Conservation (phyloP, 768 basidiomycete species). For the Tylopilus intermedius region DNA sequence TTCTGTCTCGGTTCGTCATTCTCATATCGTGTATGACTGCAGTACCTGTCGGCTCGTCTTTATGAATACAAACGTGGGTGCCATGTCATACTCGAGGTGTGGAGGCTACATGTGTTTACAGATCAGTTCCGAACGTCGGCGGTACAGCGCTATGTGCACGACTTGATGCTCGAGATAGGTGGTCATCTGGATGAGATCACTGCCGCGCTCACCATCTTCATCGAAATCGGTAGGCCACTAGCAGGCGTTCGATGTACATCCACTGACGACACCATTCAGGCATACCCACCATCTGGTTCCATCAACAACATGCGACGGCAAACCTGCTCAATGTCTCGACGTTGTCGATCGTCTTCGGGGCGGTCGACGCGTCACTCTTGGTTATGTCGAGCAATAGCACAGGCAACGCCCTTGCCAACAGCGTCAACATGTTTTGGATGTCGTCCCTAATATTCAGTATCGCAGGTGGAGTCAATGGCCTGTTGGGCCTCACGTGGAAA, state of each 20-base stretch:
- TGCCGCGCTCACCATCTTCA: slow-evolving; percentile 42
- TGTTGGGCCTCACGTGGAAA: slow-evolving; percentile 51
- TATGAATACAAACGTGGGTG: slow-evolving; percentile 40
- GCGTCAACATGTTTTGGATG: slow-evolving; percentile 52
- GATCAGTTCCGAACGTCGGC: slow-evolving; percentile 48
- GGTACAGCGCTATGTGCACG: slow-evolving; percentile 49
- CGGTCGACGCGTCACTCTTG: slow-evolving; percentile 46
- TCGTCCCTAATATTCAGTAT: slow-evolving; percentile 50
- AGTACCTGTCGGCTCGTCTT: slow-evolving; percentile 51
- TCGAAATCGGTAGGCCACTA: slow-evolving; percentile 42
- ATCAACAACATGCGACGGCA: slow-evolving; percentile 44
- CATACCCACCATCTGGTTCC: slow-evolving; percentile 49
- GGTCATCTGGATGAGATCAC: slow-evolving; percentile 49
- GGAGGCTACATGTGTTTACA: slow-evolving; percentile 13
- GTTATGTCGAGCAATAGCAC: slow-evolving; percentile 36
- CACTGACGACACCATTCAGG: slow-evolving; percentile 25
- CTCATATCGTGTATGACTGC: not conserved
- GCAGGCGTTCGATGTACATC: not conserved
- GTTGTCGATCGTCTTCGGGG: slow-evolving; percentile 50
- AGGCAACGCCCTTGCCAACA: slow-evolving; percentile 29
- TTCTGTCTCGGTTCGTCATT: not conserved
- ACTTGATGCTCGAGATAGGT: slow-evolving; percentile 43
- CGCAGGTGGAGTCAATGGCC: slow-evolving; percentile 46
- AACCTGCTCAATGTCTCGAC: slow-evolving; percentile 50
- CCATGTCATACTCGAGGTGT: not conserved